Base-by-base conservation (phyloP, 2,329 filamentous ascomycete genomes). In the Fusarium sp. region DNA sequence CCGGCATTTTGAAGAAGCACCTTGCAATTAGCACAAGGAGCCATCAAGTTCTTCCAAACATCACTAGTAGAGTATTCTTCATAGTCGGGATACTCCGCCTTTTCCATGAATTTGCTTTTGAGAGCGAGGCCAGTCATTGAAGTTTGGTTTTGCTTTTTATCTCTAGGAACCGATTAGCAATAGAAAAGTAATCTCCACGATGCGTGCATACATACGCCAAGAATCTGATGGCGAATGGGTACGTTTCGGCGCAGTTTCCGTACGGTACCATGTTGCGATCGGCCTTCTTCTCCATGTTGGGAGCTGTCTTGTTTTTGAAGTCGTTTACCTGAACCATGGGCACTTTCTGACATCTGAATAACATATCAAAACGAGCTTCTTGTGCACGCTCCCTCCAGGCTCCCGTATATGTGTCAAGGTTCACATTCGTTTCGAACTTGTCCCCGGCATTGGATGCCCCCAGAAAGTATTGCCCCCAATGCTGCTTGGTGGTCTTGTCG, bases 191-290 rank as follows among this genome's bases (percentile, higher is more conserved):
- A 23, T 43, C 19, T 44, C 53, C 11, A 19, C n/a, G 28, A 38
- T 43, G 40, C 12, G 25, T 15, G 28, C 19, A 35, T 33, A 44
- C 53, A 44, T 25, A 57, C 53, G 8, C 21, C 18, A 33, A 11
- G 28, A 57, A 57, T 57, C 23, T 23, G 23, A 43, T 32, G 10
- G 23, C 30, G 4, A 60, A 44, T 19, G 37, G 46, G 7, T 60
- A 60, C 9, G 58, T 60, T n/a, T 60, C 58, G n/a, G n/a, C 58
- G n/a, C 58, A 60, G 58, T 60, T 53, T n/a, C 37, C 58, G 30
- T 12, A 60, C 7, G 58, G 16, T 25, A 35, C 28, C 37, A 21
- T 16, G 19, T 6, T 16, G 53, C 53, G 25, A 57, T 16, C 10
- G 38, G 53, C 18, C 18, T n/a, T n/a, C 9, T 43, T 44, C 4